Conservation (phyloP, 2,329 filamentous ascomycete genomes). For the Thermoascus crustaceus region DNA sequence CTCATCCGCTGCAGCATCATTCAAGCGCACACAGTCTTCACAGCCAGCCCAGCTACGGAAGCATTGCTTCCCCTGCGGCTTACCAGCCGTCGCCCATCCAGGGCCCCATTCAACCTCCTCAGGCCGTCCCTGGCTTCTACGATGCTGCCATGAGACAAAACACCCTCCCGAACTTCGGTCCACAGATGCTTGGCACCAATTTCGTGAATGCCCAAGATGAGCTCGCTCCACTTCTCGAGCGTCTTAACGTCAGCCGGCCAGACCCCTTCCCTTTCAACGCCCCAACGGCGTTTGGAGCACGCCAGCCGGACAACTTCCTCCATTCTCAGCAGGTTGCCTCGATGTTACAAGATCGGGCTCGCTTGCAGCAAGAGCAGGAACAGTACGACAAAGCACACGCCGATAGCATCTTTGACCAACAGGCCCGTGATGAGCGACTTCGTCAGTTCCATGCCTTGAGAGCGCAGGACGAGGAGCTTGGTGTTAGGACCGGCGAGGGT, state of each 20-base stretch:
- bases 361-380: conserved; percentile 54
- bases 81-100: conserved; percentile 54
- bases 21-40: conserved; percentile 93
- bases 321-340: conserved; percentile 51
- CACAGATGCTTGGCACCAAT: conserved; percentile 38
- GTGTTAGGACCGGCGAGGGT: conserved; percentile 30
- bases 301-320: conserved; percentile 37
- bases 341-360: conserved; percentile 54
- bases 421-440: conserved; percentile 58
- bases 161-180: conserved; percentile 26
- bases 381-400: conserved; percentile 41
- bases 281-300: conserved; percentile 39
- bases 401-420: conserved; percentile 41
- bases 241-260: conserved; percentile 52
- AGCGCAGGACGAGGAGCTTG: conserved; percentile 56
- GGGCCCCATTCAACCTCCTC: conserved; percentile 50
- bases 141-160: conserved; percentile 48
- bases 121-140: conserved; percentile 60
- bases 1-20: conserved; percentile 74
- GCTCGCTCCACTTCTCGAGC: conserved; percentile 54
- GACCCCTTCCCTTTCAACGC: conserved; percentile 42
- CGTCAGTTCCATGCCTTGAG: conserved; percentile 75
- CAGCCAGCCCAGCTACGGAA: conserved; percentile 93
- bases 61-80: conserved; percentile 77
- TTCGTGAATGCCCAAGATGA: conserved; percentile 62